Percentiles rank a stretch among this genome's conserved stretches.
Conservation (phyloP, 2,329 filamentous ascomycete genomes). For the Diaporthe ilicicola region DNA sequence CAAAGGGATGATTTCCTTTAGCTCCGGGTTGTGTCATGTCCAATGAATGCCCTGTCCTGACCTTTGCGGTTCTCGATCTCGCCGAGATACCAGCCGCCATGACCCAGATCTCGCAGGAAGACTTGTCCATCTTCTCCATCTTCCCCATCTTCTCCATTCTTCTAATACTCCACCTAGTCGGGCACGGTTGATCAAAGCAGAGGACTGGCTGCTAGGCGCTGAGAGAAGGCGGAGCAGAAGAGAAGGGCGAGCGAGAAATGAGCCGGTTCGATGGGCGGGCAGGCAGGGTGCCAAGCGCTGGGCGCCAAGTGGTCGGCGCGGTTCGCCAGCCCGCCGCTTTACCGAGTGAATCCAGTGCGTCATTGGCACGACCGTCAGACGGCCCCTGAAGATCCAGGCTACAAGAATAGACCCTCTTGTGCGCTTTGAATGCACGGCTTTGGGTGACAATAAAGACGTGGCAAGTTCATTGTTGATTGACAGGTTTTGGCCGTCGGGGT, state of each 20-base stretch:
- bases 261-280: conserved; percentile 5
- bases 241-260: not conserved
- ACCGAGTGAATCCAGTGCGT: conserved; percentile 21
- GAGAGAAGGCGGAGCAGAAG: not conserved
- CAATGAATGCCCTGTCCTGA: not conserved
- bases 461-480: not conserved
- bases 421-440: not conserved
- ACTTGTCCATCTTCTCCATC: not conserved
- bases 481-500: not conserved
- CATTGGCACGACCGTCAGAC: conserved; percentile 1
- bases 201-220: not conserved
- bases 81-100: conserved; percentile 10
- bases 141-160: not conserved
- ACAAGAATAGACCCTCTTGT: not conserved
- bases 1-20: conserved; percentile 16
- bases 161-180: not conserved
- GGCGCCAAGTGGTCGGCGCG: conserved; percentile 28
- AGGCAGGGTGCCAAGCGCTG: conserved; percentile 22
- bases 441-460: not conserved
- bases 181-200: not conserved
- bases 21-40: conserved; percentile 3
- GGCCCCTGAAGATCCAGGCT: conserved; percentile 9
- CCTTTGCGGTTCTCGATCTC: not conserved
- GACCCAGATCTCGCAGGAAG: not conserved
- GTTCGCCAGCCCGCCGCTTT: conserved; percentile 15